phyloP scores from a whole-genome alignment of 1,139 yeast genomes.

The Sugiyamaella pinicola region DNA sequence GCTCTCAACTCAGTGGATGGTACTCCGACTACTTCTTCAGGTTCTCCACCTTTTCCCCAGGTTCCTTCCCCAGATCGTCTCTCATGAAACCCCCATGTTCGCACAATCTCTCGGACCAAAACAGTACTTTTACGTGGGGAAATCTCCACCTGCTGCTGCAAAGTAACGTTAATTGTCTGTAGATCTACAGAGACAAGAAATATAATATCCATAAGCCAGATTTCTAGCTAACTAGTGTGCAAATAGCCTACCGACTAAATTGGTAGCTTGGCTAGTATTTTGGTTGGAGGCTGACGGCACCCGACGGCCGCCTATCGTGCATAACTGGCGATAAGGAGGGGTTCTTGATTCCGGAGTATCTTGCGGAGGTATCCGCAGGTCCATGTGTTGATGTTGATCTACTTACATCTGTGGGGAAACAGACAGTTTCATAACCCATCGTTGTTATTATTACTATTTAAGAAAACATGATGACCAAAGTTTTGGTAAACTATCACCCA shows the following conservation, averaged over 20 bases:
- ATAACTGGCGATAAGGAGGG: too few relatives aligned
- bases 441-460: too few relatives aligned
- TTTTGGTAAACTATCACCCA: background rate
- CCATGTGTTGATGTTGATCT: background rate
- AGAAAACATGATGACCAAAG: background rate
- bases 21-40: too few relatives aligned
- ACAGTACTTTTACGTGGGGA: too few relatives aligned
- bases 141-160: too few relatives aligned
- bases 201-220: background rate
- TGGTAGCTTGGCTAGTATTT: too few relatives aligned
- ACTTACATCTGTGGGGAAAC: slow-evolving; percentile 4
- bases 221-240: too few relatives aligned
- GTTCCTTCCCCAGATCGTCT: background rate
- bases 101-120: slow-evolving; percentile 11
- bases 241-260: too few relatives aligned
- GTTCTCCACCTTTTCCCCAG: background rate
- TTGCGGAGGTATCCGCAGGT: slow-evolving; percentile 2
- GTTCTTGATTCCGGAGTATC: slow-evolving; percentile 3
- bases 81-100: background rate
- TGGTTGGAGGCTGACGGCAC: too few relatives aligned
- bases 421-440: background rate
- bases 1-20: too few relatives aligned
- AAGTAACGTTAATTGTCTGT: too few relatives aligned
- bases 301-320: background rate
- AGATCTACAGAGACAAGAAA: background rate